A percentile compares a stretch with the other conserved stretches of the same genome.
These are phyloP conservation scores for Leccinum uliginosum DNA, from an alignment of 768 basidiomycete genomes.

Conservation along the genomic window DNA sequence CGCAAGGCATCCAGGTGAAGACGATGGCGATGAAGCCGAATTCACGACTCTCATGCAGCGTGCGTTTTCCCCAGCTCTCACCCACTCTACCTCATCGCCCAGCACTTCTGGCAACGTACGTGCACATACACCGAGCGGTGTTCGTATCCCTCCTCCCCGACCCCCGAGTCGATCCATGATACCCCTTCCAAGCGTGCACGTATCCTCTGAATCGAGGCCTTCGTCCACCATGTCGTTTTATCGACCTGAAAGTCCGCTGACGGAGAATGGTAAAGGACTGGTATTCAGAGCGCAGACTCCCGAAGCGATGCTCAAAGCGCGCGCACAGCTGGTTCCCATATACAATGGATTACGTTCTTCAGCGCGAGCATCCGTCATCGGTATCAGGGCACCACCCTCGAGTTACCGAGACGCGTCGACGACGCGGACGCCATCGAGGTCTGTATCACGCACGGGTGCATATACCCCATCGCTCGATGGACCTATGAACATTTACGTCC, in stretches of 20 bases:
- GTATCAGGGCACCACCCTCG: conserved; percentile 59
- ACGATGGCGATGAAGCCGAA: conserved; percentile 42
- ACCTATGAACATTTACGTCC: conserved; percentile 59
- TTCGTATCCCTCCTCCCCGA: conserved; percentile 52
- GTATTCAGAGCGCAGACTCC: conserved; percentile 63
- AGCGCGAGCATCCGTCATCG: conserved; percentile 35
- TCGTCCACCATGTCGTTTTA: conserved; percentile 69
- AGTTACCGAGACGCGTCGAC: conserved; percentile 62
- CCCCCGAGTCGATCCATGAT: conserved; percentile 85
- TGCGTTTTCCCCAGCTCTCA: conserved; percentile 54
- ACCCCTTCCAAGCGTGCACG: conserved; percentile 69
- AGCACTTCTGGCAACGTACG: conserved; percentile 26
- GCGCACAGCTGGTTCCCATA: conserved; percentile 55
- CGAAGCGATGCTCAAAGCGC: conserved; percentile 56
- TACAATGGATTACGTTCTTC: conserved; percentile 43
- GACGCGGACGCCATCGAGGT: conserved; percentile 58
- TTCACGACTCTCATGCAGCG: conserved; percentile 48
- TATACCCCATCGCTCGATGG: conserved; percentile 56
- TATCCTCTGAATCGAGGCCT: conserved; percentile 67
- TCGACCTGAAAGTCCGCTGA: conserved; percentile 49
- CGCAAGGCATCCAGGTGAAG: conserved; percentile 42
- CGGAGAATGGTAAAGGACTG: conserved; percentile 30
- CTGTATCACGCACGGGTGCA: conserved; percentile 61
- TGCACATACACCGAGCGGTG: conserved; percentile 38
- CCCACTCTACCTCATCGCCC: conserved; percentile 45